phyloP scores from a whole-genome alignment of 1,139 yeast species.

The Hanseniaspora gamundiae region DNA sequence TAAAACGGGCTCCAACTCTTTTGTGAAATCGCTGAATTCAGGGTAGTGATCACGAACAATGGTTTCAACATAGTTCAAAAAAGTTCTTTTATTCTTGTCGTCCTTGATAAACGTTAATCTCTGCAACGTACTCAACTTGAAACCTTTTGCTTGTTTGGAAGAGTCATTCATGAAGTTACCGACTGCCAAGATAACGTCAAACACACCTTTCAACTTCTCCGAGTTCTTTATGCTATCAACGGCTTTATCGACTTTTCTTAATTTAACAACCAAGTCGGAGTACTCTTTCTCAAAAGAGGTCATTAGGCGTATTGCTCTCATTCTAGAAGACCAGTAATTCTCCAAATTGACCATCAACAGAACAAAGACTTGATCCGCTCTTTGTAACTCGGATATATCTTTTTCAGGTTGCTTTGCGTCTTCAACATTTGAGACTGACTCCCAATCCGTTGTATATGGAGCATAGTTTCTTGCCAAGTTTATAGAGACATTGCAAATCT shows the following conservation, averaged over 20 bases:
- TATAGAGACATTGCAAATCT: constrained; percentile 52
- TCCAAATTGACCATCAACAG: constrained; percentile 65
- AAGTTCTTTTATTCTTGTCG: constrained; percentile 65
- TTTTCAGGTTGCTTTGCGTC: constrained; percentile 47
- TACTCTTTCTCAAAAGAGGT: constrained; percentile 59
- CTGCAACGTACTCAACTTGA: constrained; percentile 62
- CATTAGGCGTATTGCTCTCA: constrained; percentile 52
- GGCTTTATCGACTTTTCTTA: constrained; percentile 53
- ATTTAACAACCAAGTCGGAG: constrained; percentile 47
- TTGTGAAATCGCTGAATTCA: constrained; percentile 43
- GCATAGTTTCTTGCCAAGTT: constrained; percentile 52
- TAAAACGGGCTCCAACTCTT: constrained; percentile 46
- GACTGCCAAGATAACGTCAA: constrained; percentile 66
- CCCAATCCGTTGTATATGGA: constrained; percentile 52
- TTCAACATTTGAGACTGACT: constrained; percentile 20
- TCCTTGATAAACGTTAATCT: constrained; percentile 68
- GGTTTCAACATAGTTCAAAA: constrained; percentile 69
- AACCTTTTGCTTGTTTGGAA: constrained; percentile 71
- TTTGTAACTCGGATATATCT: constrained; percentile 60
- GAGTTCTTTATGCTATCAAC: constrained; percentile 50
- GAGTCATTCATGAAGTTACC: constrained; percentile 80
- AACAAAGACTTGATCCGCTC: constrained; percentile 65
- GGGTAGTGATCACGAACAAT: constrained; percentile 59
- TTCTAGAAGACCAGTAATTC: constrained; percentile 72
- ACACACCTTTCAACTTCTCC: constrained; percentile 46